Base-by-base conservation (phyloP, 2,329 filamentous ascomycete species). In the Diaporthe ampelina region DNA sequence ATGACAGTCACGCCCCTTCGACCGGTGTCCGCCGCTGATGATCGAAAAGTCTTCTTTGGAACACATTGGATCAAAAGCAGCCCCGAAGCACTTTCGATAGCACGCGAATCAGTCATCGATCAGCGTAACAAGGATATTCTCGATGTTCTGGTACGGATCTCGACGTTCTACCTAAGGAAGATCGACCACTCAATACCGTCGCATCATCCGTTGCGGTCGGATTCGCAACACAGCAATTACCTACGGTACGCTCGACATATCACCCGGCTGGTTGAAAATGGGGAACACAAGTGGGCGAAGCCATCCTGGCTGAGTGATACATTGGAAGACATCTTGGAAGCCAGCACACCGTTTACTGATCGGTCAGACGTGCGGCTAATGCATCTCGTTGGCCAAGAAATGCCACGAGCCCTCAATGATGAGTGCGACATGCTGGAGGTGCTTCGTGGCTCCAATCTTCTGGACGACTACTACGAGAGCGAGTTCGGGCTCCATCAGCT, bases 391-490 rank as follows among this genome's bases (percentile, higher is more conserved):
- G 79, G 84, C 4, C 79, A 82, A 21, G 78, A 78, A 17, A 65
- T 85, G 7, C 74, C 80, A 0, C 76, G 77, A 7, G 76, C 82
- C 3, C 76, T 85, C 8, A 76, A 80, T 1, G 81, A 80, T 8
- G 77, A 81, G 24, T 78, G 57, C 8, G 80, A 76, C 21, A 79
- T 83, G 48, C 76, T 83, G 8, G 82, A 84, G 70, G 75, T 79
- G 3, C 24, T 73, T 5, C 70, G 70, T 1, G 8, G 24, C 8
- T 35, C 59, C 13, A 35, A 43, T 8, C n/a, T 73, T 19, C 37
- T 73, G 26, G 59, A 73, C 50, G 26, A 50, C 3, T 73, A 73
- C 26, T 73, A 73, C 11, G 48, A 45, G 15, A 24, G 56, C 7
- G 70, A 48, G 4, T 72, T 72, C 17, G 70, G 70, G 8, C 35